phyloP scores from a whole-genome alignment of 768 basidiomycete species.

The Pisolithus albus region DNA sequence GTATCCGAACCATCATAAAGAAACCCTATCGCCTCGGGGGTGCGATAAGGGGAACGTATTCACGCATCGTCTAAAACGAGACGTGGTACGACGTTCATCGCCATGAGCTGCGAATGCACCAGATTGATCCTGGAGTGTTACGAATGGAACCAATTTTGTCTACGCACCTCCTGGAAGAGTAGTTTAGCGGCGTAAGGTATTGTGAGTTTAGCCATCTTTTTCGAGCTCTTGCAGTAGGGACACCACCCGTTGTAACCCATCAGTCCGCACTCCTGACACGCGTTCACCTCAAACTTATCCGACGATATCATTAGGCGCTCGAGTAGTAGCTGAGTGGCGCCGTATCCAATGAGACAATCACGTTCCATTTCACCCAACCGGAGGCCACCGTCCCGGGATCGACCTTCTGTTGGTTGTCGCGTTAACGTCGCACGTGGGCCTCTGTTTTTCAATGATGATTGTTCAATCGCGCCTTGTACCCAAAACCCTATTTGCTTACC shows the following conservation, averaged over 20 bases:
- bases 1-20: not conserved
- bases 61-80: constrained; percentile 77
- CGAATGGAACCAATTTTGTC: not conserved
- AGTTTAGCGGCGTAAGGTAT: constrained; percentile 96
- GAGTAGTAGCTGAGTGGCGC: constrained; percentile 93
- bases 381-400: constrained; percentile 94
- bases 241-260: constrained; percentile 97
- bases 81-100: constrained; percentile 93
- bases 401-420: constrained; percentile 96
- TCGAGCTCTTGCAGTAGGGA: constrained; percentile 96
- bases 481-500: constrained; percentile 40
- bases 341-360: constrained; percentile 96
- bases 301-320: constrained; percentile 99
- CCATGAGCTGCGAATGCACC: constrained; percentile 63
- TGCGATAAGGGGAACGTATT: constrained; percentile 8
- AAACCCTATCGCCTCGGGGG: not conserved
- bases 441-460: constrained; percentile 33
- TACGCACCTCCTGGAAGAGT: constrained; percentile 78
- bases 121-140: not conserved
- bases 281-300: constrained; percentile 95
- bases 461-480: constrained; percentile 5
- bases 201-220: constrained; percentile 90
- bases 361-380: constrained; percentile 99
- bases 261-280: constrained; percentile 89
- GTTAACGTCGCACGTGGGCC: constrained; percentile 96